These are phyloP conservation scores for Oxytropis ochrocephala DNA, from an alignment of 306 rosid species.

Conservation along the genomic window DNA sequence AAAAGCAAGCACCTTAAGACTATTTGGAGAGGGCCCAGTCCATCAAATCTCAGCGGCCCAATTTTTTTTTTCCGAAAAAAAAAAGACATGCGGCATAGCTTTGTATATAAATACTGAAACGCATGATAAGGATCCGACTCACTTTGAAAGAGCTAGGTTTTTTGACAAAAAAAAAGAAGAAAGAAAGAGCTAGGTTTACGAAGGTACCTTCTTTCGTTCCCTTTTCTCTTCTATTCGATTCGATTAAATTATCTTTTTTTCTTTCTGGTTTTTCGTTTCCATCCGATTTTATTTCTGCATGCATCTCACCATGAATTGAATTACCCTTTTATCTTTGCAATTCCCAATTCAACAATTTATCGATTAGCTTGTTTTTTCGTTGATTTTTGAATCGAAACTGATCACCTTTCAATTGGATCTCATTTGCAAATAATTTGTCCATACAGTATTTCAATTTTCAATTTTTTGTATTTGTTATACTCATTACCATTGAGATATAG, in stretches of 20 bases:
- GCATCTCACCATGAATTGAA: neutral
- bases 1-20: no score
- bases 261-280: neutral
- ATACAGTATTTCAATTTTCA: neutral
- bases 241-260: neutral
- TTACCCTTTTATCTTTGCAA: neutral
- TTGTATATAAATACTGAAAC: neutral
- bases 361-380: neutral
- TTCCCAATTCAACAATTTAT: neutral
- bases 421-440: neutral
- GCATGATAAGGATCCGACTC: neutral
- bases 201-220: neutral
- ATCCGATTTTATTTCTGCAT: neutral
- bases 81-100: neutral
- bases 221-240: neutral
- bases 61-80: neutral
- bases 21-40: neutral
- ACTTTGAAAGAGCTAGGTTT: no score
- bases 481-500: neutral
- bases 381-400: neutral
- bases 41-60: conserved; percentile 4
- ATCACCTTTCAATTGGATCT: neutral
- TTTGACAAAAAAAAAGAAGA: no score
- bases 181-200: conserved; percentile 19
- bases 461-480: neutral